phyloP scores from a whole-genome alignment of 2,329 filamentous ascomycete species.

The Acephala macrosclerotiorum region DNA sequence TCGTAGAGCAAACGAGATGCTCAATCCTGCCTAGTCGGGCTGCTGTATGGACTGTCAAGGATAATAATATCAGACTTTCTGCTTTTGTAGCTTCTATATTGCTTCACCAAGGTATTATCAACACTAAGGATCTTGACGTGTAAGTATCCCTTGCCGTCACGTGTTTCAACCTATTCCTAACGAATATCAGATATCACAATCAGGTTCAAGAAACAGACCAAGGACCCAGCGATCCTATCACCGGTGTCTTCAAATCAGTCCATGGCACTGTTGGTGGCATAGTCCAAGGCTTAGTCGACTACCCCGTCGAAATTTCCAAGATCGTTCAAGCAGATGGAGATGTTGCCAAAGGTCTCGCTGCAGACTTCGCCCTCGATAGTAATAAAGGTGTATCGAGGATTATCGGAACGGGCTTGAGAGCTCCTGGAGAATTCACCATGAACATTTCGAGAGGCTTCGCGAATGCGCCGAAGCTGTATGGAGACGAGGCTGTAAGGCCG shows the following conservation, averaged over 20 bases:
- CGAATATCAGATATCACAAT: conserved; percentile 7
- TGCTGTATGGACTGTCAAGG: conserved; percentile 1
- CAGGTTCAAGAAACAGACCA: background rate
- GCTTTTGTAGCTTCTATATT: conserved; percentile 27
- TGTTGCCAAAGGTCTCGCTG: conserved; percentile 18
- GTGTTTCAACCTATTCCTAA: background rate
- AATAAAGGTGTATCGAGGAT: conserved; percentile 35
- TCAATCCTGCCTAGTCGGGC: conserved; percentile 10
- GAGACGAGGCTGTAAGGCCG: conserved; percentile 63
- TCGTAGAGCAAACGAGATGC: background rate
- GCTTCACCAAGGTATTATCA: conserved; percentile 19
- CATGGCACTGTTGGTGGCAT: conserved; percentile 29
- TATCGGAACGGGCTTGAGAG: conserved; percentile 34
- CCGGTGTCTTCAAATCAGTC: conserved; percentile 27
- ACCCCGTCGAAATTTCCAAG: conserved; percentile 29
- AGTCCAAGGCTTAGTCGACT: conserved; percentile 28
- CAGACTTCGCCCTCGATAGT: conserved; percentile 28
- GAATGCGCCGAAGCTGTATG: conserved; percentile 72
- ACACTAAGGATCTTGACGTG: conserved; percentile 16
- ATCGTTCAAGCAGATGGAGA: conserved; percentile 26
- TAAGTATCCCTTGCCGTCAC: conserved; percentile 8
- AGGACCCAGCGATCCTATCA: conserved; percentile 12
- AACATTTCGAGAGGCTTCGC: conserved; percentile 72
- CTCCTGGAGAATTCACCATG: conserved; percentile 56
- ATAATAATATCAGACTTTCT: conserved; percentile 15